Conservation (phyloP, 2,329 filamentous ascomycete genomes). For the Meredithiella fracta region DNA sequence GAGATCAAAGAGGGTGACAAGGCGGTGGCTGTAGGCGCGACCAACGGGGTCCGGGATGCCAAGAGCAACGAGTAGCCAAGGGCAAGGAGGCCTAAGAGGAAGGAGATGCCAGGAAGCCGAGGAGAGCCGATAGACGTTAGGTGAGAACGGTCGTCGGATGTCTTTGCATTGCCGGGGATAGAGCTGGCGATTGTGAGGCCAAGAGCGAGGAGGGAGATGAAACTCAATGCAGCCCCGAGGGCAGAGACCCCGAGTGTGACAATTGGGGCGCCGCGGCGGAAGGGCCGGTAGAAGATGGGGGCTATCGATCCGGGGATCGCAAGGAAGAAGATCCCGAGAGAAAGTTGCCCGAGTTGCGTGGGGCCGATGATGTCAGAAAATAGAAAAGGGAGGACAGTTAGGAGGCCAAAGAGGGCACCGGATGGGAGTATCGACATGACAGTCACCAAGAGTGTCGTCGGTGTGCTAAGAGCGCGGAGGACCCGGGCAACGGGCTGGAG, state of each 20-base stretch:
- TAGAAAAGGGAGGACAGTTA: conserved; percentile 30
- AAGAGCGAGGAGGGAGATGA: conserved; percentile 26
- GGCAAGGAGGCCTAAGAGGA: conserved; percentile 32
- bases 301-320: conserved; percentile 21
- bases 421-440: conserved; percentile 29
- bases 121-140: conserved; percentile 19
- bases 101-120: conserved; percentile 27
- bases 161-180: conserved; percentile 17
- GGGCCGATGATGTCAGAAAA: conserved; percentile 22
- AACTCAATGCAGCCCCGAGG: conserved; percentile 27
- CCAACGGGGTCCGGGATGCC: conserved; percentile 25
- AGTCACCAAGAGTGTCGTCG: conserved; percentile 32
- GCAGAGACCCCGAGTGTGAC: conserved; percentile 24
- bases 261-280: conserved; percentile 21
- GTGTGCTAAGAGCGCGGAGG: conserved; percentile 31
- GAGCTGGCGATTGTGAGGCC: background rate
- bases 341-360: conserved; percentile 28
- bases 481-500: conserved; percentile 26
- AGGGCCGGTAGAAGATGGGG: conserved; percentile 21
- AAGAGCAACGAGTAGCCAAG: conserved; percentile 27
- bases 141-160: conserved; percentile 19
- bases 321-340: conserved; percentile 29
- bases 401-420: conserved; percentile 31
- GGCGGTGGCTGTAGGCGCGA: conserved; percentile 32
- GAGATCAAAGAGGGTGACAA: conserved; percentile 31